These are phyloP conservation scores for Debaryomyces coudertii DNA, from an alignment of 1,139 yeast genomes.

Conservation along the genomic window DNA sequence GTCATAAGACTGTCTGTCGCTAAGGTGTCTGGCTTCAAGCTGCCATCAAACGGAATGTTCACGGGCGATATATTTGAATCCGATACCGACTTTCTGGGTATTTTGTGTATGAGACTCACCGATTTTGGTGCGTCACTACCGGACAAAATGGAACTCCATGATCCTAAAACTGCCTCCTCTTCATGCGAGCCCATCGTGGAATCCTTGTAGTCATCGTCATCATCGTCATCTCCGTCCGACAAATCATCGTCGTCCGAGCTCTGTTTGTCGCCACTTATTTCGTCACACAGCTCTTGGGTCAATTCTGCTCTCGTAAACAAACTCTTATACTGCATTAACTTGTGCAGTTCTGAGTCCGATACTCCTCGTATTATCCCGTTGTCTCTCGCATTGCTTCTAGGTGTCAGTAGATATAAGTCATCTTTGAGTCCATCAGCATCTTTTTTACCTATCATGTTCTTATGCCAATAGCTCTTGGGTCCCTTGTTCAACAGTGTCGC, in stretches of 20 bases:
- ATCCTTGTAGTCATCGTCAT: background rate
- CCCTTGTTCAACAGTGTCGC: background rate
- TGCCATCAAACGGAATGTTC: background rate
- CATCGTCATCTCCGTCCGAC: background rate
- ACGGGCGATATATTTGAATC: slow-evolving; percentile 1
- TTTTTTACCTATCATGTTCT: background rate
- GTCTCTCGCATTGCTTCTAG: background rate
- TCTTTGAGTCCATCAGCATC: background rate
- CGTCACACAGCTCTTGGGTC: background rate
- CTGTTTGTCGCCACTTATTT: background rate
- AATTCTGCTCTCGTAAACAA: background rate
- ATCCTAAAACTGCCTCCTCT: background rate
- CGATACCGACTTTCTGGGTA: slow-evolving; percentile 1
- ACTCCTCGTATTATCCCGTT: background rate
- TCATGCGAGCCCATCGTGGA: background rate
- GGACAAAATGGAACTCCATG: background rate
- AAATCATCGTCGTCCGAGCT: background rate
- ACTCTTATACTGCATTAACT: background rate
- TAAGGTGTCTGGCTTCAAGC: slow-evolving; percentile 6
- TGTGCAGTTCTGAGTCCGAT: too few relatives aligned
- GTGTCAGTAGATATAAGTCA: background rate
- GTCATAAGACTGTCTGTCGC: slow-evolving; percentile 2
- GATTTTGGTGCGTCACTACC: background rate
- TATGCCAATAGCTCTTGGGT: background rate
- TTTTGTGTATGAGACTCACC: background rate